phyloP scores from a whole-genome alignment of 2,329 filamentous ascomycete genomes.

The Colletotrichum melonis region DNA sequence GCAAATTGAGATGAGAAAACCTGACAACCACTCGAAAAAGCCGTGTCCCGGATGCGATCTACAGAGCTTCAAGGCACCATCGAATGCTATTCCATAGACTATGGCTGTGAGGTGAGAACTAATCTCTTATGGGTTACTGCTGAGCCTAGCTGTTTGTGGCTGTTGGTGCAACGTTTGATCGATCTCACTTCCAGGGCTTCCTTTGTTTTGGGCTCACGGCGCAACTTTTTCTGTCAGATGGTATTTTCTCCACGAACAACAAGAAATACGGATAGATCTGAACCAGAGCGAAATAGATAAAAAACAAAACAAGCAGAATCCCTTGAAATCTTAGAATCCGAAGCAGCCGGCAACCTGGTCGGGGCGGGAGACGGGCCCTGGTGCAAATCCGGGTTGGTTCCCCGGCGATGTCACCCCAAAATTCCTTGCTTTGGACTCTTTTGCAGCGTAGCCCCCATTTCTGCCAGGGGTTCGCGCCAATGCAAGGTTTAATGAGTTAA shows the following conservation, averaged over 20 bases:
- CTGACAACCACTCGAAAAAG: neutral
- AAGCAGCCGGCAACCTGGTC: neutral
- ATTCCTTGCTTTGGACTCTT: neutral
- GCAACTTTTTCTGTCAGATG: neutral
- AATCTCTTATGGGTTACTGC: neutral
- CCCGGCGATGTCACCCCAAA: neutral
- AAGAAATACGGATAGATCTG: neutral
- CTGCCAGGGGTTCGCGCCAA: neutral
- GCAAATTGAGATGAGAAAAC: neutral
- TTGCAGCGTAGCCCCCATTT: neutral
- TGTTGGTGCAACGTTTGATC: neutral
- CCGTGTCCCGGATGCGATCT: neutral
- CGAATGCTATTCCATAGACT: neutral
- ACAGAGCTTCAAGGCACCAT: neutral
- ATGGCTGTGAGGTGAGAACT: neutral
- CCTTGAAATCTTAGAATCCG: neutral
- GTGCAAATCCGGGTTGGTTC: conserved; percentile 20
- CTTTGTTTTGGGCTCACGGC: neutral
- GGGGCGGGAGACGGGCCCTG: neutral
- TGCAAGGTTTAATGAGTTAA: conserved; percentile 30
- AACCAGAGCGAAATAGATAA: too few relatives aligned
- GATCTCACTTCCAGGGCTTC: neutral
- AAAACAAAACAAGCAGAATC: neutral
- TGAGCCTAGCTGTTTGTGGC: neutral
- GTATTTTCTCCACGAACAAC: neutral